These are phyloP conservation scores for Ascomycota sp. DNA, from an alignment of 2,329 filamentous ascomycete genomes.

Conservation along the genomic window DNA sequence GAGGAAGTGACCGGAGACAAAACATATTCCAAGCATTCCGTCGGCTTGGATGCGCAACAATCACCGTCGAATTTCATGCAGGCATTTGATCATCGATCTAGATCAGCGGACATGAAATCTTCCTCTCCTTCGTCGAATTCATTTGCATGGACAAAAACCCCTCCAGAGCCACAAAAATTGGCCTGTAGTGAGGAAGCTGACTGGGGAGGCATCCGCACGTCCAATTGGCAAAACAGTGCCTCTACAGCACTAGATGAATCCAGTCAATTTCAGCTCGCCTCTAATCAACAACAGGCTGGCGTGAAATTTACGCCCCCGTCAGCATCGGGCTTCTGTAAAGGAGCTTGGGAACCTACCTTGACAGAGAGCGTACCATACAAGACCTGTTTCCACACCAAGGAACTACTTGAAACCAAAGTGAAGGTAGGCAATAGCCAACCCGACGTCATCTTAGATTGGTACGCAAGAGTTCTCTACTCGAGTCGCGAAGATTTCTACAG, in stretches of 20 bases:
- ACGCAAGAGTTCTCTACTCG: constrained; percentile 35
- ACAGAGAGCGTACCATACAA: constrained; percentile 4
- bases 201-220: constrained; percentile 16
- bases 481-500: constrained; percentile 24
- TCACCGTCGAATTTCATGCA: constrained; percentile 13
- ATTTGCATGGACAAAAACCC: no score
- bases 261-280: no score
- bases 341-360: neutral
- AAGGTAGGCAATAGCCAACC: constrained; percentile 12
- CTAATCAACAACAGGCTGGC: no score
- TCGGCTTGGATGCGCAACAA: neutral
- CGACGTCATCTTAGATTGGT: constrained; percentile 34
- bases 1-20: neutral
- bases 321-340: no score
- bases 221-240: neutral
- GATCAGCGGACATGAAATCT: constrained; percentile 11
- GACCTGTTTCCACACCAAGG: constrained; percentile 41
- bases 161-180: no score
- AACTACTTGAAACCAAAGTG: constrained; percentile 28
- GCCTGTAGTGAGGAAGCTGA: constrained; percentile 19
- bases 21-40: neutral
- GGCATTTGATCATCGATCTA: constrained; percentile 12
- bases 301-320: no score
- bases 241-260: no score
- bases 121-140: constrained; percentile 10